phyloP scores from a whole-genome alignment of 1,284 basidiomycete species.

The Trametes hirsuta region DNA sequence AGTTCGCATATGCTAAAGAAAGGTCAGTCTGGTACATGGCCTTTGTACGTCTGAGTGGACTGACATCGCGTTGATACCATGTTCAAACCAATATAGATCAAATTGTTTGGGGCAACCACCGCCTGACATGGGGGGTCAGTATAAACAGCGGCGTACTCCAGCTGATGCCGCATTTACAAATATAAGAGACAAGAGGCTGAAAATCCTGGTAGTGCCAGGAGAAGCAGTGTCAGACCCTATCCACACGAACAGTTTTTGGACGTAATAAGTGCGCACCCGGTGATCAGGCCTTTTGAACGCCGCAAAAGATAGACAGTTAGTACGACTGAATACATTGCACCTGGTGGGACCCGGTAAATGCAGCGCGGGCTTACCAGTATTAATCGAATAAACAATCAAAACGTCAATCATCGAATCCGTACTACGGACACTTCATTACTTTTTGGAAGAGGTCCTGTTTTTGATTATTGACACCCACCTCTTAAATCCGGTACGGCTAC shows the following conservation, averaged over 20 bases:
- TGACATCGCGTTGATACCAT: slow-evolving; percentile 1
- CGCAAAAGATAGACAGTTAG: too few species aligned
- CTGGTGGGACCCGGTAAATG: too few species aligned
- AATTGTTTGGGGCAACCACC: slow-evolving; percentile 6
- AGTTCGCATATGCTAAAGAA: slow-evolving; percentile 14
- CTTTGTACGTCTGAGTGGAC: neutral
- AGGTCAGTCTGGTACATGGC: neutral
- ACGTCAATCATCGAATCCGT: slow-evolving; percentile 9
- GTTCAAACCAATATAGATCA: slow-evolving; percentile 3
- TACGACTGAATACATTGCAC: too few species aligned
- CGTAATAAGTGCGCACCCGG: neutral
- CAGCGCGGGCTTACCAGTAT: neutral
- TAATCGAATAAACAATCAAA: slow-evolving; percentile 1
- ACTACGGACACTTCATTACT: neutral
- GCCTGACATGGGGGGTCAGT: neutral
- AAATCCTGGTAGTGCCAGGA: neutral
- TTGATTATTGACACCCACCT: neutral
- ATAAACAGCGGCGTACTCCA: neutral
- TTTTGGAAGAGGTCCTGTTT: neutral
- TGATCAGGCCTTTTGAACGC: neutral
- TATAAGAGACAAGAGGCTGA: neutral
- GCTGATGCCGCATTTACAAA: neutral
- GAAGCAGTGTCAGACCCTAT: neutral
- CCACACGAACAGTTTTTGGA: too few species aligned
- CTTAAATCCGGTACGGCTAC: slow-evolving; percentile 5